Evolutionary conservation across 768 basidiomycete genomes (phyloP).

Genomic region (Suillus ampliporus): DNA sequence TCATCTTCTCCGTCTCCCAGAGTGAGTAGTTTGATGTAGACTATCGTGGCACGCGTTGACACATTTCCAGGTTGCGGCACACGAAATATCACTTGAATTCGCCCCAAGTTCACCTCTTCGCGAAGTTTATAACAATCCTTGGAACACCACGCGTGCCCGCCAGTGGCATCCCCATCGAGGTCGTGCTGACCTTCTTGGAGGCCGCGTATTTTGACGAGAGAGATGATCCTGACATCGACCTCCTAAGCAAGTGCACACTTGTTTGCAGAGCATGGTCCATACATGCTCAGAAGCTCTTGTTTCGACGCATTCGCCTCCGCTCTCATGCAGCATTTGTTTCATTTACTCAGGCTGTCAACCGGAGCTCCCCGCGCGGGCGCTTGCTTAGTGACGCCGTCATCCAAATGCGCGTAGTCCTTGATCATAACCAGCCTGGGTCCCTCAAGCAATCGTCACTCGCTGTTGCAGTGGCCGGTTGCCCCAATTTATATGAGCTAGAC

Average conservation of each 20-base stretch:
- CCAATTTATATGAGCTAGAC: constrained; percentile 59
- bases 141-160: constrained; percentile 27
- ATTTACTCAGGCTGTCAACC: constrained; percentile 58
- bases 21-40: constrained; percentile 23
- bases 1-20: constrained; percentile 28
- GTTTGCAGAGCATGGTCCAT: constrained; percentile 72
- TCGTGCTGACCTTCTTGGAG: constrained; percentile 68
- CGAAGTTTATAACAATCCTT: constrained; percentile 21
- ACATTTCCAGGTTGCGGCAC: constrained; percentile 34
- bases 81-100: constrained; percentile 47
- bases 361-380: constrained; percentile 51
- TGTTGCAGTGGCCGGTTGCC: constrained; percentile 60
- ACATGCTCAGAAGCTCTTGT: constrained; percentile 69
- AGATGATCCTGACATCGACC: constrained; percentile 40
- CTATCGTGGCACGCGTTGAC: constrained; percentile 15
- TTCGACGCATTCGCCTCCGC: constrained; percentile 58
- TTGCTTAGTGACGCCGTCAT: constrained; percentile 59
- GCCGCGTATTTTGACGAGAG: constrained; percentile 49
- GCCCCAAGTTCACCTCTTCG: constrained; percentile 32
- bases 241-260: constrained; percentile 61
- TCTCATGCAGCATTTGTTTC: constrained; percentile 58
- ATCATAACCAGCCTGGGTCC: constrained; percentile 68
- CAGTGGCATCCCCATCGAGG: constrained; percentile 61
- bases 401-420: constrained; percentile 60
- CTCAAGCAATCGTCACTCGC: constrained; percentile 64